Percentiles rank a stretch among this genome's conserved stretches.
Conservation (phyloP, 805 yeast species). For the Clavispora fructus region DNA sequence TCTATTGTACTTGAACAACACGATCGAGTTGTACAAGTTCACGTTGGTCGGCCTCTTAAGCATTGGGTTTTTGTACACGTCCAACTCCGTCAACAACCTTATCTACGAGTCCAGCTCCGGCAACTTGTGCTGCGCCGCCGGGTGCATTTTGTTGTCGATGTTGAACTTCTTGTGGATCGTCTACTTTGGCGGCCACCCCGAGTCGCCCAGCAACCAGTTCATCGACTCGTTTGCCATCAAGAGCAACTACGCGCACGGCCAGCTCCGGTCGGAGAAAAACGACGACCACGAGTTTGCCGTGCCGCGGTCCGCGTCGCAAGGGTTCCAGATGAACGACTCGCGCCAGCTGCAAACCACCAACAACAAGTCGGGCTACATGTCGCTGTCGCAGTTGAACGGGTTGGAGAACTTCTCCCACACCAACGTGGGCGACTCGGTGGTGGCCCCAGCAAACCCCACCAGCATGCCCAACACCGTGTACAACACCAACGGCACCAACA, state of each 20-base stretch:
- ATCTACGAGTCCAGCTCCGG: conserved; percentile 64
- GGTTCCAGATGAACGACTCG: conserved; percentile 28
- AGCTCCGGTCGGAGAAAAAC: conserved; percentile 20
- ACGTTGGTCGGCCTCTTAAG: conserved; percentile 54
- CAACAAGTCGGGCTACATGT: conserved; percentile 35
- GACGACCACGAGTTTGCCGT: conserved; percentile 21
- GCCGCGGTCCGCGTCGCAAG: conserved; percentile 14
- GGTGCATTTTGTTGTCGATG: conserved; percentile 77
- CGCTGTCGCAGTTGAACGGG: conserved; percentile 56
- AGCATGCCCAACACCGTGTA: conserved; percentile 7
- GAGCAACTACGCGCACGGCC: conserved; percentile 35
- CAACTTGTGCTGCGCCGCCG: conserved; percentile 86
- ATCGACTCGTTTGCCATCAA: conserved; percentile 75
- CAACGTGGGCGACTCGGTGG: conserved; percentile 32
- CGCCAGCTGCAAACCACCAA: conserved; percentile 32
- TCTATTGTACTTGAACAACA: conserved; percentile 51
- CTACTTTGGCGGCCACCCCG: conserved; percentile 86
- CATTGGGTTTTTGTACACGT: conserved; percentile 75
- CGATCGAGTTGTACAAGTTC: conserved; percentile 63
- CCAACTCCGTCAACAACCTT: conserved; percentile 76
- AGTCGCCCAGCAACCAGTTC: conserved; percentile 79
- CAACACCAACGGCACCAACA: conserved; percentile 18
- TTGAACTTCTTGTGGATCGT: conserved; percentile 80
- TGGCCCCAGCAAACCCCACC: conserved; percentile 7
- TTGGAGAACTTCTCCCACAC: conserved; percentile 48